These are phyloP conservation scores for Phaseolus lunatus DNA, from an alignment of 306 rosid species.

Conservation along the genomic window DNA sequence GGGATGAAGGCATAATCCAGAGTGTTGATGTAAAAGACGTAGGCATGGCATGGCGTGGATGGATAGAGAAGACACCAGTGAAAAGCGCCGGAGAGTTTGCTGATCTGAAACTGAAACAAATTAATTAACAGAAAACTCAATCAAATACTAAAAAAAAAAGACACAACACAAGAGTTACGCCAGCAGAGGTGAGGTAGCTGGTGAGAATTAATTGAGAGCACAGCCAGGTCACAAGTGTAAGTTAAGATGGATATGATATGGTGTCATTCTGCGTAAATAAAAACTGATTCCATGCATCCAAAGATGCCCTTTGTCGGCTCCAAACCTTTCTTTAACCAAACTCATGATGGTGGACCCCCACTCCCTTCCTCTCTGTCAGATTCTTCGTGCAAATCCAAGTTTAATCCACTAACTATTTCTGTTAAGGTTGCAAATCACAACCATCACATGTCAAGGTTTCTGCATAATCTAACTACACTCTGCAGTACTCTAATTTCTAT, in stretches of 20 bases:
- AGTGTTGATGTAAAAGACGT: no score
- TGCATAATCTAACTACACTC: not conserved
- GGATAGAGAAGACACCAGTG: no score
- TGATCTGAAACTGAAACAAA: no score
- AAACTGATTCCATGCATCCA: conserved; percentile 48
- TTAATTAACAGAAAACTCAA: no score
- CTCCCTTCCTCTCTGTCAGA: not conserved
- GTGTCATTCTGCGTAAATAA: conserved; percentile 25
- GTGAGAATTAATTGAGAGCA: no score
- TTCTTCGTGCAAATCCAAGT: conserved; percentile 1
- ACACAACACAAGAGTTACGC: no score
- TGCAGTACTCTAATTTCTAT: not conserved
- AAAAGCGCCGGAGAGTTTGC: no score
- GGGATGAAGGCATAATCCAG: no score
- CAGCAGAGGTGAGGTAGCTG: not conserved
- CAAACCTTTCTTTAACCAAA: conserved; percentile 15
- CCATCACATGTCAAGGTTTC: conserved; percentile 34
- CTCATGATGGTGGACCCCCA: conserved; percentile 39
- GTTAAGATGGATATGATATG: not conserved
- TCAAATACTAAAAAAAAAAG: no score
- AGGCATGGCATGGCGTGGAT: no score
- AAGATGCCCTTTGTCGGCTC: conserved; percentile 88
- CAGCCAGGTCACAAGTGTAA: not conserved
- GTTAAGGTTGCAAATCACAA: not conserved
- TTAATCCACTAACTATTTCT: conserved; percentile 25